Percentiles rank a stretch among this genome's conserved stretches.
phyloP scores from a whole-genome alignment of 208 protist species.

The Leishmania guyanensis region DNA sequence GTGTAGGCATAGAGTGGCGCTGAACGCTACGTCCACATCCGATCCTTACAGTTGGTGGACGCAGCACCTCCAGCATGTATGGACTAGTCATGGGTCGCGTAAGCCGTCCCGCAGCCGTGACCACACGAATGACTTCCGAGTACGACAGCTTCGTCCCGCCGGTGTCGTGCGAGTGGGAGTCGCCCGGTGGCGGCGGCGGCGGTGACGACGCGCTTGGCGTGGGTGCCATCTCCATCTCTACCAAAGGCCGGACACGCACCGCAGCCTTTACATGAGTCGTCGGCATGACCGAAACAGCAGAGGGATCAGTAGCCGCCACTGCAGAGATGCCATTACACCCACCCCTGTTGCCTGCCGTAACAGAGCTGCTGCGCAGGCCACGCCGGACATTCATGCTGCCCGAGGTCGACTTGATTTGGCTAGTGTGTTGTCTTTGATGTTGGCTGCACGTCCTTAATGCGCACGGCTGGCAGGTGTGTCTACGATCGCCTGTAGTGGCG shows the following conservation, averaged over 20 bases:
- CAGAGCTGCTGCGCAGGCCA: background rate
- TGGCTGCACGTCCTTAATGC: background rate
- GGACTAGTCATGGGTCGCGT: constrained; percentile 12
- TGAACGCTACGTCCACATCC: background rate
- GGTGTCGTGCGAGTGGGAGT: background rate
- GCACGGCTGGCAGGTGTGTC: background rate
- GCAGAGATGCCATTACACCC: background rate
- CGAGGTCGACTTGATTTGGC: background rate
- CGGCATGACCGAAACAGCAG: background rate
- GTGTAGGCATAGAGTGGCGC: background rate
- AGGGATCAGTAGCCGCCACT: background rate
- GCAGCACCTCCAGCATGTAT: constrained; percentile 35
- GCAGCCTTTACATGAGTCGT: constrained; percentile 16
- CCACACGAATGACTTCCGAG: constrained; percentile 27
- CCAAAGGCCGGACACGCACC: constrained; percentile 28
- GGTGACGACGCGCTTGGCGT: background rate
- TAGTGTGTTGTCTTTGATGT: background rate
- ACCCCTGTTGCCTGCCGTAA: background rate
- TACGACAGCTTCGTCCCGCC: background rate
- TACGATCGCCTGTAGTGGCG: background rate
- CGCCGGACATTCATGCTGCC: background rate
- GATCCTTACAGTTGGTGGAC: background rate
- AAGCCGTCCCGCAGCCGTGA: constrained; percentile 23
- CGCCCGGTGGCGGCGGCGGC: background rate
- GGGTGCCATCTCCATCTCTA: constrained; percentile 10